Base-by-base conservation (phyloP, 2,329 filamentous ascomycete genomes). In the Scedosporium dehoogii region DNA sequence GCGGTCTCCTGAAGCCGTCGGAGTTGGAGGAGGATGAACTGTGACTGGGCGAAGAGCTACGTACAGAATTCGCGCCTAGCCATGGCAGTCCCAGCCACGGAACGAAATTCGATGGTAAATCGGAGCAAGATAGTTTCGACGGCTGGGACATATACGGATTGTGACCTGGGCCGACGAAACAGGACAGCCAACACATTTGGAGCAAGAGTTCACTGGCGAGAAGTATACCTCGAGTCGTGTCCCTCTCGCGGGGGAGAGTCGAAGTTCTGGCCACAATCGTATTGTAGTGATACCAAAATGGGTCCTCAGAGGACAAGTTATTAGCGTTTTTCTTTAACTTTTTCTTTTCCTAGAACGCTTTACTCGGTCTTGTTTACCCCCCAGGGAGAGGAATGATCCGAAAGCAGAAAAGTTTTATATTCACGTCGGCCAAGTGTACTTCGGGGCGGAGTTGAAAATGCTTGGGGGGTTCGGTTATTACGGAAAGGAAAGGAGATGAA, bases 1-100 rank as follows among this genome's bases (percentile, higher is more conserved):
- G 94, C 68, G 94, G 96, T 70, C 81, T 99, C 65, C 81, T 99
- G 71, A 97, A 99, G 81, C 96, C 94, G 59, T 94, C 92, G n/a
- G 94, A 99, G 74, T 85, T 99, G 72, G 93, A 92, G 67, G 90
- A 93, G 69, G 90, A 93, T 70, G 89, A 92, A 76, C 82, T 92
- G 76, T 97, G 92, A 96, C 90, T 92, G 66, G 78, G 85, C 55
- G 74, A 85, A 73, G 87, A 91, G 73, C 75, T 90, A 57, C 79
- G 86, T 68, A 81, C 77, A 61, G 87, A 90, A 74, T 82, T 80
- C 71, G 76, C 78, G 64, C 79, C 80, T 64, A 71, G 66, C 62
- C 71, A 72, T 66, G 67, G 68, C 21, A 62, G 44, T n/a, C 59
- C 62, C 59, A 63, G 63, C 61, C 56, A 62, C 48, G 64, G 55